Base-by-base conservation (phyloP, 495 filamentous ascomycete species). In the Trichoderma gamsii region DNA sequence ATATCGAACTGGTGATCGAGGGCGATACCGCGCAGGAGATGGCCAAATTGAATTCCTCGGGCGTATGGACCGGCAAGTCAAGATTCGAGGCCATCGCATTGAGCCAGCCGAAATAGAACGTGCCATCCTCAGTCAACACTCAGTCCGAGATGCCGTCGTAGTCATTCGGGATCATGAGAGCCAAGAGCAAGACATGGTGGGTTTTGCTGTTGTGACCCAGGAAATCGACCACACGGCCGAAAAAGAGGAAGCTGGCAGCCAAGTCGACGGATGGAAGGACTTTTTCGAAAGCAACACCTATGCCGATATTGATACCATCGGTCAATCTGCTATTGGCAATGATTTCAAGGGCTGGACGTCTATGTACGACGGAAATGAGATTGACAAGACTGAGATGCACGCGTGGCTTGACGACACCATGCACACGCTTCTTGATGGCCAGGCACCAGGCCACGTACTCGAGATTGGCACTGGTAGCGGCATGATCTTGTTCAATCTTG, bases 1-100 rank as follows among this genome's bases (percentile, higher is more conserved):
- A 21, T 82, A 82, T 69, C 71, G 73, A 43, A 81, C 70, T 41
- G 79, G 79, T 7, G 79, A 81, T 68, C 69, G 79, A 32, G 79
- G 66, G 7, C 67, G 72, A 4, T 74, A 61, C 69, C 69, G 76
- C 51, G 65, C 71, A n/a, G 68, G 73, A 35, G 68, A 69, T 38
- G 85, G 85, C 16, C 79, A 80, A 12, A 69, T 76, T 52, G 73
- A 73, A 66, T 78, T 78, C 67, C 15, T 82, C 35, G 79, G 80
- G 32, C 73, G 83, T 51, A 76, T 75, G 43, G 81, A 83, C 66
- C 72, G 73, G 61, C 82, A 84, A 67, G 71, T 84, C 66, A 86
- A 85, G 70, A 73, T 84, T 23, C 71, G 77, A 44, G 81, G 82
- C 6, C 79, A 80, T 49, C 72, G 82, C 11, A 72, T 86, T 35